These are phyloP conservation scores for Paracamarosporium sp. DNA, from an alignment of 2,329 filamentous ascomycete genomes.

Conservation along the genomic window DNA sequence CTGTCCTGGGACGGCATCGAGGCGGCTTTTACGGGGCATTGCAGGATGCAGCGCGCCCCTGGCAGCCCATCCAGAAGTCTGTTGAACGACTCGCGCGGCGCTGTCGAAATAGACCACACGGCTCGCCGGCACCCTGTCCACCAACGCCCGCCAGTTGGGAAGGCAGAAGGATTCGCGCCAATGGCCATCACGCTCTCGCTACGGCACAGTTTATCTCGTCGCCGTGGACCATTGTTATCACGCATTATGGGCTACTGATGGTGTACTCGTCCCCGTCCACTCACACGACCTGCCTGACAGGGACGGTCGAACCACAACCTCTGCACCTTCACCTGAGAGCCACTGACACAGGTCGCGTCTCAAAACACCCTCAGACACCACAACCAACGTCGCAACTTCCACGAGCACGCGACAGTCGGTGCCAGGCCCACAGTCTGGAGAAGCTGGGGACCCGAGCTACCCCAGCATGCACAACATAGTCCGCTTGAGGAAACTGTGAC, in stretches of 20 bases:
- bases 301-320: not conserved
- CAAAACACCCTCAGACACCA: not conserved
- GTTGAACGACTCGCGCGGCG: not conserved
- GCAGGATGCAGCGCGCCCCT: not conserved
- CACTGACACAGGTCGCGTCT: not conserved
- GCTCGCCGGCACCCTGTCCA: no score
- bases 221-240: not conserved
- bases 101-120: not conserved
- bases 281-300: not conserved
- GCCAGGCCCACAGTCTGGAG: not conserved
- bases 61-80: not conserved
- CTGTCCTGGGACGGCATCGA: not conserved
- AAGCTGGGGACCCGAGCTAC: constrained; percentile 4
- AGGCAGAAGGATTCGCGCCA: not conserved
- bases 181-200: not conserved
- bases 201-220: not conserved
- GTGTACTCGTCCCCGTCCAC: not conserved
- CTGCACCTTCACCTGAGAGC: not conserved
- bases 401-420: not conserved
- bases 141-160: not conserved
- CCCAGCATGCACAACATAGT: not conserved
- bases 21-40: not conserved
- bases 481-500: not conserved
- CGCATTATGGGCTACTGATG: not conserved
- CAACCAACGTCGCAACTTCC: not conserved